Evolutionary conservation across 805 yeast species (phyloP), one percentile per base, ranked within the genome.

Genomic region (Candida parachauliodes): DNA sequence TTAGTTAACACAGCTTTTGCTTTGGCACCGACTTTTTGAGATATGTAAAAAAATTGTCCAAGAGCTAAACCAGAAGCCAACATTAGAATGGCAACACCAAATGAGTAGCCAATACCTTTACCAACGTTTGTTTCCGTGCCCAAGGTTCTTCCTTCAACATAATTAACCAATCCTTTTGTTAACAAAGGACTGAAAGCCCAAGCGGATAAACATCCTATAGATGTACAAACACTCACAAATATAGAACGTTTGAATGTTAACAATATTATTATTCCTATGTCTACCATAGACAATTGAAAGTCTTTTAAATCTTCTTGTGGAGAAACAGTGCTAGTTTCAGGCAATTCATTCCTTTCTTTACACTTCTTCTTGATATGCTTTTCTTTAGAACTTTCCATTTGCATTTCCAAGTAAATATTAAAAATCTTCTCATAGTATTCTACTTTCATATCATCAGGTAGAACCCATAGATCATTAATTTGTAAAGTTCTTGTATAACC

Each of bases 401-500:
- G 55, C 23, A 54, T 50, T 10, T 25, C 28, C 7, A 43, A 31
- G 28, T 44, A 36, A 4, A 16, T 16, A 11, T 36, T 15, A 14
- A 43, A 43, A 6, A 24, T 20, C n/a, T 34, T 40, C 4, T 57
- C 48, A 54, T 55, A 47, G 21, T 43, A 34, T 19, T 58, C 54
- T 16, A 60, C 57, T 38, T 55, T 57, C 55, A 62, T 43, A 24
- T 59, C 54, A 23, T 58, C 60, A 9, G 59, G 48, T 28, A 61
- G 48, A 17, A 34, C 35, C 46, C 41, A 81, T 44, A 81, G 50
- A 55, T 83, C 88, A 34, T 72, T 70, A 3, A 81, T 75, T 28
- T 72, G 74, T 29, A 83, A 55, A 0, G 87, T 80, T 50, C 88
- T 68, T 54, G 74, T 78, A 55, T 83, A 83, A 7, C 88, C 88